Percentiles rank a stretch among this genome's conserved stretches.
phyloP scores from a whole-genome alignment of 495 filamentous ascomycete species.

The Achaetomiella virescens region DNA sequence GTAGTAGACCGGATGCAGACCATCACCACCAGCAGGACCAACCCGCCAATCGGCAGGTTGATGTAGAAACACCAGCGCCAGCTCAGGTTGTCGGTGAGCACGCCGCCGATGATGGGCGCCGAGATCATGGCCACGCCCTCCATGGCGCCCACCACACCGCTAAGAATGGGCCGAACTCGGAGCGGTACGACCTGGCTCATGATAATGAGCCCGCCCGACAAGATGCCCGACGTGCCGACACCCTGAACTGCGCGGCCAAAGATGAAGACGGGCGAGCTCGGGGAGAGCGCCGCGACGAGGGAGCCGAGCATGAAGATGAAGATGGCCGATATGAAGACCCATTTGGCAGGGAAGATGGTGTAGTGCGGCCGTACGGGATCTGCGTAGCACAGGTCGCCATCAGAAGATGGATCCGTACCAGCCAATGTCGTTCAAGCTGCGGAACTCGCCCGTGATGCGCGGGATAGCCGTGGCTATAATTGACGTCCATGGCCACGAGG shows the following conservation, averaged over 20 bases:
- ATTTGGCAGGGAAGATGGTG: slow-evolving; percentile 42
- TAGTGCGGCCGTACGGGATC: slow-evolving; percentile 41
- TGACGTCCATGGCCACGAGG: slow-evolving; percentile 51
- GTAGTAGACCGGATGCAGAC: no score
- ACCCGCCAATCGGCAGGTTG: no score
- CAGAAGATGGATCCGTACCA: slow-evolving; percentile 47
- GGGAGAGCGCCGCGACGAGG: slow-evolving; percentile 41
- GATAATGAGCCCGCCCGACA: slow-evolving; percentile 48
- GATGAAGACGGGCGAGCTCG: slow-evolving; percentile 39
- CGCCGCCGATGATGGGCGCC: slow-evolving; percentile 48
- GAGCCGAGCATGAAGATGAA: slow-evolving; percentile 42
- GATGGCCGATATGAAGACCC: slow-evolving; percentile 32
- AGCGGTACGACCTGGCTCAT: slow-evolving; percentile 32
- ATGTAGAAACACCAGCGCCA: slow-evolving; percentile 48
- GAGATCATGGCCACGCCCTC: slow-evolving; percentile 63
- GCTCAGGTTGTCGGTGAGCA: slow-evolving; percentile 36
- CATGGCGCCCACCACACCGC: slow-evolving; percentile 32
- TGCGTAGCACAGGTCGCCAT: slow-evolving; percentile 45
- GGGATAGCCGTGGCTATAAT: slow-evolving; percentile 51
- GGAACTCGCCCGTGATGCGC: slow-evolving; percentile 30
- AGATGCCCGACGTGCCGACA: slow-evolving; percentile 39
- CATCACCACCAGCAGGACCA: no score
- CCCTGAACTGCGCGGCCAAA: slow-evolving; percentile 44
- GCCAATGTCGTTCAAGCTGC: slow-evolving; percentile 37
- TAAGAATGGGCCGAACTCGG: slow-evolving; percentile 30